A percentile compares a stretch with the other conserved stretches of the same genome.
Evolutionary conservation across 2,329 filamentous ascomycete species (phyloP).

Genomic region (Trichoderma pleuroti): DNA sequence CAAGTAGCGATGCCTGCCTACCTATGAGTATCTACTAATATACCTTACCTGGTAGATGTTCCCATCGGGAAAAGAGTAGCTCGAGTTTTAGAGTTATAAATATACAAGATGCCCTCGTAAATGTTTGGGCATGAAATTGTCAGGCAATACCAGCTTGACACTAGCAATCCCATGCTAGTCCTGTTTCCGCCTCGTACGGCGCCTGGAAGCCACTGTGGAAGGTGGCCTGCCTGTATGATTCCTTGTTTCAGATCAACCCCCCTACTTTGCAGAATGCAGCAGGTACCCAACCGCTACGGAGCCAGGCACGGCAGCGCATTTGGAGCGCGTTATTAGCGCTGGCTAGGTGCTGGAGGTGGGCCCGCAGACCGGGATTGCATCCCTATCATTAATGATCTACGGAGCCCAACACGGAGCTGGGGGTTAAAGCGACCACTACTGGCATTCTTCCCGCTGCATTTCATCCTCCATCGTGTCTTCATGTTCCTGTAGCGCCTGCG

Average conservation of each 20-base stretch:
- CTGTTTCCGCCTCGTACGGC: neutral
- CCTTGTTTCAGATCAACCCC: constrained; percentile 11
- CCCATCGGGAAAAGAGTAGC: neutral
- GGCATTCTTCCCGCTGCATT: neutral
- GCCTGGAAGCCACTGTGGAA: neutral
- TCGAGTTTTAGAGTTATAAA: neutral
- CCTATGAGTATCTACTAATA: neutral
- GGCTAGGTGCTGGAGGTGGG: constrained; percentile 8
- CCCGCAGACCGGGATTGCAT: constrained; percentile 2
- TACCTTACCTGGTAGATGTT: neutral
- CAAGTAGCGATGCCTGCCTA: neutral
- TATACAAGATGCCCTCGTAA: neutral
- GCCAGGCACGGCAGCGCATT: neutral
- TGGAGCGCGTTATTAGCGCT: constrained; percentile 14
- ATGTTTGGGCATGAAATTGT: neutral
- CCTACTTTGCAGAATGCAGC: constrained; percentile 13
- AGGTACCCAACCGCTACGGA: constrained; percentile 11
- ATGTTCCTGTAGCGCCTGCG: neutral
- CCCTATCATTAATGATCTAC: constrained; percentile 17
- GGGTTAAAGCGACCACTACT: neutral
- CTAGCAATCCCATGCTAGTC: neutral
- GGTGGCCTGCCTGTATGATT: neutral
- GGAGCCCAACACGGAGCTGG: neutral
- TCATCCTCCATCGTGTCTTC: constrained; percentile 12
- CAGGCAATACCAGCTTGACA: neutral